These are phyloP conservation scores for Thuidium tamariscinum DNA, from an alignment of 225 moss, liverwort and hornwort species.

Conservation along the genomic window DNA sequence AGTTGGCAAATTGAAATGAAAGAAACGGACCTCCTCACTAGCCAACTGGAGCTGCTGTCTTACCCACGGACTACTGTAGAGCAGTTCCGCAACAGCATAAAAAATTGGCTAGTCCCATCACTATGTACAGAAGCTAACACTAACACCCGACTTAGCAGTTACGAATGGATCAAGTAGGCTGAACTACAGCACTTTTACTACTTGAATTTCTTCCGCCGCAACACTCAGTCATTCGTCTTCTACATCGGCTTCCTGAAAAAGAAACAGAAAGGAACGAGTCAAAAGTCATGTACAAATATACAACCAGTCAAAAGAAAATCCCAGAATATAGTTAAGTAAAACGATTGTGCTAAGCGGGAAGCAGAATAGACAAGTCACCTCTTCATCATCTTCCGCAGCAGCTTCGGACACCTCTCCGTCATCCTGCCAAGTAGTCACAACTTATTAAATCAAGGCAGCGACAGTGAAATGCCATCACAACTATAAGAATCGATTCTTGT, in stretches of 20 bases:
- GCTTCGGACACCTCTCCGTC: conserved; percentile 34
- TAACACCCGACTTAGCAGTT: neutral
- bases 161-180: neutral
- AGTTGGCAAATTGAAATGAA: neutral
- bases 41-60: neutral
- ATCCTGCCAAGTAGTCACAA: neutral
- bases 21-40: neutral
- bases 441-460: neutral
- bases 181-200: neutral
- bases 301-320: neutral
- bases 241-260: conserved; percentile 18
- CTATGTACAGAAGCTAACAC: conserved; percentile 18
- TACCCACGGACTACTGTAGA: neutral
- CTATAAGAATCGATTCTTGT: neutral
- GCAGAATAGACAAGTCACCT: neutral
- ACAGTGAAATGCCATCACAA: neutral
- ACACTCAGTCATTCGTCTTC: conserved; percentile 9
- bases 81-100: neutral
- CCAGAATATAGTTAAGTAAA: neutral
- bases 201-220: neutral
- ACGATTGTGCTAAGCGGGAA: neutral
- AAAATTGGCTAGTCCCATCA: neutral
- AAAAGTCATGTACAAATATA: neutral
- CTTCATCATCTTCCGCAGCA: conserved; percentile 21
- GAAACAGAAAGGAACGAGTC: neutral